Evolutionary conservation across 306 rosid genomes (phyloP).

Genomic region (Heteromeles arbutifolia): DNA sequence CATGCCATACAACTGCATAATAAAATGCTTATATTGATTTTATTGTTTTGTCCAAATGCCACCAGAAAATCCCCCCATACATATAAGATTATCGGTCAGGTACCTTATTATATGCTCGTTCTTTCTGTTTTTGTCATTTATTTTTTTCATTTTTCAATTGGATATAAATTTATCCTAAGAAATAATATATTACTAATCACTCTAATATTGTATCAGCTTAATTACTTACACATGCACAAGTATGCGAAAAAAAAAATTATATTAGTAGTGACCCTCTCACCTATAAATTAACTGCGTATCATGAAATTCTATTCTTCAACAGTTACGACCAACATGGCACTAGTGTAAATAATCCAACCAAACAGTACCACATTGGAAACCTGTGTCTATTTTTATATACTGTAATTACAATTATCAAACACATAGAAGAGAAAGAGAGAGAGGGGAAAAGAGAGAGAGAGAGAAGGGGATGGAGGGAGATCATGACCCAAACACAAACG

Average conservation of each 20-base stretch:
- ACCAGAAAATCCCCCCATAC: not conserved
- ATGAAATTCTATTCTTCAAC: not conserved
- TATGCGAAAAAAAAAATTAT: no score
- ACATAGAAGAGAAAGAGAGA: not conserved
- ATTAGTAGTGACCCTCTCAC: no score
- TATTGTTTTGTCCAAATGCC: conserved; percentile 4
- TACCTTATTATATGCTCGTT: not conserved
- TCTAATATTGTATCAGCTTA: no score
- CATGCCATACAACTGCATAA: not conserved
- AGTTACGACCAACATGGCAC: not conserved
- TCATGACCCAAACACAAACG: conserved; percentile 16
- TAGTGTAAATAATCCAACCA: not conserved
- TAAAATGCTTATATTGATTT: not conserved
- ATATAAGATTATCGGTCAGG: not conserved
- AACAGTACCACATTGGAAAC: conserved; percentile 7
- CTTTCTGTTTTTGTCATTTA: not conserved
- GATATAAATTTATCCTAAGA: not conserved
- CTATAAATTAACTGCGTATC: no score
- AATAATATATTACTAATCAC: not conserved
- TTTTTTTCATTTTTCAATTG: not conserved
- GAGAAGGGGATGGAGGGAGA: conserved; percentile 26
- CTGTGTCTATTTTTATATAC: not conserved
- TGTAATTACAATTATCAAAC: not conserved
- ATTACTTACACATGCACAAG: no score
- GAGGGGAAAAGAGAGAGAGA: not conserved